phyloP scores from a whole-genome alignment of 768 basidiomycete genomes.

The Punctularia strigosozonata region DNA sequence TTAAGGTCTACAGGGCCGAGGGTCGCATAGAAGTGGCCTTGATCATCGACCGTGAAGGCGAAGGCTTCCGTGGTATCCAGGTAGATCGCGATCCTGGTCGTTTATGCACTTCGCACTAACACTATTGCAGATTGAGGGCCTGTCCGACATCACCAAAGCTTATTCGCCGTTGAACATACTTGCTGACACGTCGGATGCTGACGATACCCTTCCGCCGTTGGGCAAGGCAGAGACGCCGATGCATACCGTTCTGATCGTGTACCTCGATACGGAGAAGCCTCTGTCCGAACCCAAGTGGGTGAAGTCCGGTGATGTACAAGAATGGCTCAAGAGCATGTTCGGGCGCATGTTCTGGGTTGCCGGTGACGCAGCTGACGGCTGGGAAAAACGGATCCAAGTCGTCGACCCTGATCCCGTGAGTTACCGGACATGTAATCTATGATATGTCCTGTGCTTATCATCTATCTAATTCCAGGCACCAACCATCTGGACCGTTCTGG shows the following conservation, averaged over 20 bases:
- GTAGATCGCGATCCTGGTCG: conserved; percentile 29
- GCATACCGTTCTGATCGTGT: conserved; percentile 52
- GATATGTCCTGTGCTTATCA: conserved; percentile 4
- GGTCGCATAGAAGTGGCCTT: conserved; percentile 80
- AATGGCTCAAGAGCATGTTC: conserved; percentile 85
- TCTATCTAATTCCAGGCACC: conserved; percentile 52
- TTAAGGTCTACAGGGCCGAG: conserved; percentile 72
- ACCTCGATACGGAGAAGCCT: conserved; percentile 81
- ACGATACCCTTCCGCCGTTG: conserved; percentile 67
- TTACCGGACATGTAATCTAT: conserved; percentile 7
- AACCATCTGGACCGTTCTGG: conserved; percentile 83
- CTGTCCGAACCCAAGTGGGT: conserved; percentile 97
- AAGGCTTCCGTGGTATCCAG: conserved; percentile 60
- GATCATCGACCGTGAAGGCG: conserved; percentile 31
- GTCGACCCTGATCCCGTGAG: conserved; percentile 91
- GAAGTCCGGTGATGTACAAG: conserved; percentile 86
- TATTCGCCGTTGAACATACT: conserved; percentile 48
- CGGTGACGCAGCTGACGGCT: conserved; percentile 75
- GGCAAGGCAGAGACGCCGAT: conserved; percentile 38
- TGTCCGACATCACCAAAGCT: conserved; percentile 60
- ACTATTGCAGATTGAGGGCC: conserved; percentile 53
- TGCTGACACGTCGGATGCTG: conserved; percentile 31
- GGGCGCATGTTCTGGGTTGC: conserved; percentile 82
- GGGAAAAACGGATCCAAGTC: conserved; percentile 90
- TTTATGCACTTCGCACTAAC: not conserved